These are phyloP conservation scores for Podaxis sp. DNA, from an alignment of 768 basidiomycete species.

Conservation along the genomic window DNA sequence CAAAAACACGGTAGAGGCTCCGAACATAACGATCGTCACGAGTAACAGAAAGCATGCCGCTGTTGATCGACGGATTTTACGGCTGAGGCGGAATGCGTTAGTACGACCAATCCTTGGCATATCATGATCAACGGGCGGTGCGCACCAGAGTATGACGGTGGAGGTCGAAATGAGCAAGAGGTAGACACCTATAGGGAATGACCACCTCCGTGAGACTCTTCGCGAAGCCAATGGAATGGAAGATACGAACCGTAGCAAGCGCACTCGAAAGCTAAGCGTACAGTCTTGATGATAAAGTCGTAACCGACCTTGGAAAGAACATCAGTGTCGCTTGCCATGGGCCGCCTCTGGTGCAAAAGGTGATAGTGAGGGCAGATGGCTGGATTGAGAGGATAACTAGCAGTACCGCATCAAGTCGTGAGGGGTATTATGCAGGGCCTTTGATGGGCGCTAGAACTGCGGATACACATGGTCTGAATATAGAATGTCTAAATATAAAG, in stretches of 20 bases:
- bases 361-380: neutral
- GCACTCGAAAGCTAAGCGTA: slow-evolving; percentile 17
- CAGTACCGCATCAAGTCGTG: neutral
- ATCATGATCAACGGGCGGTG: neutral
- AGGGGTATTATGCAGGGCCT: neutral
- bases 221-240: neutral
- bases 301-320: slow-evolving; percentile 16
- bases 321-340: slow-evolving; percentile 8
- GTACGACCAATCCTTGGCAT: neutral
- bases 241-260: slow-evolving; percentile 17
- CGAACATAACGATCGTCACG: slow-evolving; percentile 27
- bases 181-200: slow-evolving; percentile 11
- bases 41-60: slow-evolving; percentile 20
- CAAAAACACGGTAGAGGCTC: slow-evolving; percentile 25
- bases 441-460: neutral
- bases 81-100: slow-evolving; percentile 13
- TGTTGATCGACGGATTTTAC: slow-evolving; percentile 16
- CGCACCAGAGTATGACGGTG: slow-evolving; percentile 18
- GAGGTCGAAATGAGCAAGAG: slow-evolving; percentile 18
- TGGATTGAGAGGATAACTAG: neutral
- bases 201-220: neutral
- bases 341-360: neutral
- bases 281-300: slow-evolving; percentile 18
- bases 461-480: no score
- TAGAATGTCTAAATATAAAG: neutral